These are phyloP conservation scores for Fusarium sp. DNA, from an alignment of 2,329 filamentous ascomycete species.

Conservation along the genomic window DNA sequence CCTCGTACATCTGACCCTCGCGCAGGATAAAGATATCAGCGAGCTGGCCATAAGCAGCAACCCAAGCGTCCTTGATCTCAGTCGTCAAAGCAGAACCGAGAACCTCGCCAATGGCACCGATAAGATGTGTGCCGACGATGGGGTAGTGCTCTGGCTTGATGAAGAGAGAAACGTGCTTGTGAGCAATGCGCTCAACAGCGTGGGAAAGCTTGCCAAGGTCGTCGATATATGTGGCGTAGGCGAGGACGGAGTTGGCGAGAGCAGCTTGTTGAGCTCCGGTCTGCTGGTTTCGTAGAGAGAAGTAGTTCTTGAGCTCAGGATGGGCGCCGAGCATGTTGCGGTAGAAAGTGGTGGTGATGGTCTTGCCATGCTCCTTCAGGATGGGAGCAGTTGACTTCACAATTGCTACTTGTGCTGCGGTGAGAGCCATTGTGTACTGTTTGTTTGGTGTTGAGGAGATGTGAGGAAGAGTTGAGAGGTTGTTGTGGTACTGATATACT, in stretches of 20 bases:
- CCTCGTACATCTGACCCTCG: constrained; percentile 69
- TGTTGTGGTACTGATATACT: constrained; percentile 7
- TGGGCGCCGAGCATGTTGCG: constrained; percentile 69
- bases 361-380: constrained; percentile 70
- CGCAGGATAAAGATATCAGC: constrained; percentile 74
- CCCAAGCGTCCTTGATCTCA: constrained; percentile 75
- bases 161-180: constrained; percentile 78
- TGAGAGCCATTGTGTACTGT: constrained; percentile 56
- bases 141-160: constrained; percentile 74
- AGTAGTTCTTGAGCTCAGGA: constrained; percentile 72
- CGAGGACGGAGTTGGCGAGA: constrained; percentile 72
- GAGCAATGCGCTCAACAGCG: constrained; percentile 72
- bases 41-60: constrained; percentile 73
- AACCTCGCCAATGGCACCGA: constrained; percentile 72
- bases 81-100: constrained; percentile 73
- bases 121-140: constrained; percentile 73
- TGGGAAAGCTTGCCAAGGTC: constrained; percentile 67
- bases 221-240: constrained; percentile 78
- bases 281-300: constrained; percentile 74
- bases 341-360: constrained; percentile 79
- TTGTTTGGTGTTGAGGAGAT: not conserved
- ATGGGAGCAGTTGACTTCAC: constrained; percentile 82
- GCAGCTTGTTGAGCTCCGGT: constrained; percentile 75
- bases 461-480: not conserved
- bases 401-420: constrained; percentile 69